Evolutionary conservation across 495 filamentous ascomycete genomes (phyloP), one percentile per base, ranked within the genome.

Genomic region (Hypoxylon rickii): DNA sequence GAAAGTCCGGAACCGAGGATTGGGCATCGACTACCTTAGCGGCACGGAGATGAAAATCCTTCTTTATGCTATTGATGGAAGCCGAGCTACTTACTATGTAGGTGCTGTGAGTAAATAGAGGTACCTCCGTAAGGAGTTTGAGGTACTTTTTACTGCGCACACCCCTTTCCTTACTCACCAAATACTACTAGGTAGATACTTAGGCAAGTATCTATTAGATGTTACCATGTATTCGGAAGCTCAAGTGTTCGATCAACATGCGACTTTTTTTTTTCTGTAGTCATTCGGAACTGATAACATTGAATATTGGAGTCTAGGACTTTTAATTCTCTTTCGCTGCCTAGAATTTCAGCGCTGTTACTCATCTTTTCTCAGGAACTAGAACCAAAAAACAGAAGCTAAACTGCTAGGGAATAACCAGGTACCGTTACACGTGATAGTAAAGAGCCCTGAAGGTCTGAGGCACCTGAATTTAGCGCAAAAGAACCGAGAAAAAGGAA

Each of bases 41-140:
- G 52, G 51, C 42, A 51, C 52, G 51, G 58, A 56, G 42, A 44
- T 62, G 58, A 51, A 51, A 56, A 62, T 62, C 58, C 58, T 62
- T 52, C 38, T n/a, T 56, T 22, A 62, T 62, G 58, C 37, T 49
- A 41, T 13, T 3, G 21, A 24, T 20, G 22, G 42, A 20, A 55
- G 51, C 58, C 51, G 51, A 61, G 64, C 65, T 70, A 63, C 53
- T n/a, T n/a, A 65, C 63, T 56, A 56, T 67, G 56, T 64, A 65
- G 70, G 64, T 68, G 70, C 67, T 67, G 54, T 61, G 59, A n/a
- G n/a, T n/a, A n/a, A n/a, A n/a, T n/a, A n/a, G n/a, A n/a, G n/a
- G n/a, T n/a, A n/a, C n/a, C n/a, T n/a, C n/a, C n/a, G n/a, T n/a
- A n/a, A n/a, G n/a, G n/a, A n/a, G n/a, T n/a, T n/a, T n/a, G n/a